These are phyloP conservation scores for Vachellia pachyceras DNA, from an alignment of 306 rosid species.

Conservation along the genomic window DNA sequence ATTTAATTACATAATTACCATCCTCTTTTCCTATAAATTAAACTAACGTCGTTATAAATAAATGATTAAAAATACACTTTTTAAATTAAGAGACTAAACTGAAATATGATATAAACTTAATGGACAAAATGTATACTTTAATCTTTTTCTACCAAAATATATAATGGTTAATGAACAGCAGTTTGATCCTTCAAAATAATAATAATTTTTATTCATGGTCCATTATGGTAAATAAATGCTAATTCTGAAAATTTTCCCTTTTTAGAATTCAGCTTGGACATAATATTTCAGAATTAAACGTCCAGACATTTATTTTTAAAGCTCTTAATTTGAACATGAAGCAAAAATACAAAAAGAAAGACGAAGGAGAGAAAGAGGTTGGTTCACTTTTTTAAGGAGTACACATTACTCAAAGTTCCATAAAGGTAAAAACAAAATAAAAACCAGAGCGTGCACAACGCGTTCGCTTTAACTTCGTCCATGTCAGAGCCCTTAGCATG, in stretches of 20 bases:
- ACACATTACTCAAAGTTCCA: background rate
- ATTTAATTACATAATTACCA: no score
- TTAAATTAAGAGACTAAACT: no score
- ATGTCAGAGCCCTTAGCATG: slow-evolving; percentile 19
- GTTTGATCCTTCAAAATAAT: no score
- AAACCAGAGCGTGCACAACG: background rate
- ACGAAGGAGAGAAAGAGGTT: background rate
- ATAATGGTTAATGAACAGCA: no score
- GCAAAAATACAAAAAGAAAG: background rate
- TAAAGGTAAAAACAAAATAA: background rate
- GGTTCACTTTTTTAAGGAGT: slow-evolving; percentile 8
- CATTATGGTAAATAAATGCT: background rate
- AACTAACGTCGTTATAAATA: no score
- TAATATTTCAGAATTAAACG: background rate
- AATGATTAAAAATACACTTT: no score
- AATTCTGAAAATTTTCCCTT: no score
- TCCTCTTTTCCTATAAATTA: no score
- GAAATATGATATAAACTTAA: no score
- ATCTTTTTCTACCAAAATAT: no score
- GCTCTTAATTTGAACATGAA: background rate
- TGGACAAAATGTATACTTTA: no score
- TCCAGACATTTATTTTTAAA: background rate
- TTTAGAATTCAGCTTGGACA: background rate
- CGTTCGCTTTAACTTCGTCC: slow-evolving; percentile 11
- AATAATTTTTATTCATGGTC: no score